Conservation (phyloP, 495 filamentous ascomycete species). For the Penicillium maclennaniae region DNA sequence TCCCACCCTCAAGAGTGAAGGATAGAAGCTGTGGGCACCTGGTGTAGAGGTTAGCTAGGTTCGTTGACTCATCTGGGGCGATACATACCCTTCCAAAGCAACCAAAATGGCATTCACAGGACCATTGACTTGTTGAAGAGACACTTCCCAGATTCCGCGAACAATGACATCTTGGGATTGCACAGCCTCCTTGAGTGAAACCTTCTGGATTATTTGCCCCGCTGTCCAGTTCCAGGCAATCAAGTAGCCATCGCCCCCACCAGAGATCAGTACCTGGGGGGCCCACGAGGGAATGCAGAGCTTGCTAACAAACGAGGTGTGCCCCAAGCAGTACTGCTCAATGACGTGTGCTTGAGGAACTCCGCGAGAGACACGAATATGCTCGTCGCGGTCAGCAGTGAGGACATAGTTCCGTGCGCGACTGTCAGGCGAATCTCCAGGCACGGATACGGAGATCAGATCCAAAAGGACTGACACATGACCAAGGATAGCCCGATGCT, state of each 20-base stretch:
- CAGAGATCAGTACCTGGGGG: constrained; percentile 67
- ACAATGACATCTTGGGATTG: constrained; percentile 27
- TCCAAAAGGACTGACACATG: constrained; percentile 93
- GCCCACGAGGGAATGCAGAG: constrained; percentile 59
- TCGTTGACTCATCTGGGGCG: background rate
- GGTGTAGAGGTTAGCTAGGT: constrained; percentile 11
- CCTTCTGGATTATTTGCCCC: constrained; percentile 49
- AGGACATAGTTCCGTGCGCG: constrained; percentile 63
- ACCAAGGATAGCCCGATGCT: constrained; percentile 73
- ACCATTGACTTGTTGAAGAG: constrained; percentile 11
- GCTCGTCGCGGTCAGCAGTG: constrained; percentile 92
- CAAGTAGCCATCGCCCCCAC: constrained; percentile 76
- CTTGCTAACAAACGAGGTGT: constrained; percentile 73
- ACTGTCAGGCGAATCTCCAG: constrained; percentile 21
- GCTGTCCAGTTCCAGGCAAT: constrained; percentile 78
- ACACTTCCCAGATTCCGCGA: constrained; percentile 37
- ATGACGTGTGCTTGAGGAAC: constrained; percentile 82
- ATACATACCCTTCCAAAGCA: constrained; percentile 62
- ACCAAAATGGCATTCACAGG: constrained; percentile 48
- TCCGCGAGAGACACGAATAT: constrained; percentile 86
- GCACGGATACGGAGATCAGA: constrained; percentile 48
- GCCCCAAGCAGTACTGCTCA: constrained; percentile 83
- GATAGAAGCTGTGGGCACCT: constrained; percentile 60
- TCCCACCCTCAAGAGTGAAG: constrained; percentile 45
- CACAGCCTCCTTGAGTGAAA: constrained; percentile 27